These are phyloP conservation scores for Zoysia pacifica DNA, from an alignment of 176 grass and related monocot species.

Conservation along the genomic window DNA sequence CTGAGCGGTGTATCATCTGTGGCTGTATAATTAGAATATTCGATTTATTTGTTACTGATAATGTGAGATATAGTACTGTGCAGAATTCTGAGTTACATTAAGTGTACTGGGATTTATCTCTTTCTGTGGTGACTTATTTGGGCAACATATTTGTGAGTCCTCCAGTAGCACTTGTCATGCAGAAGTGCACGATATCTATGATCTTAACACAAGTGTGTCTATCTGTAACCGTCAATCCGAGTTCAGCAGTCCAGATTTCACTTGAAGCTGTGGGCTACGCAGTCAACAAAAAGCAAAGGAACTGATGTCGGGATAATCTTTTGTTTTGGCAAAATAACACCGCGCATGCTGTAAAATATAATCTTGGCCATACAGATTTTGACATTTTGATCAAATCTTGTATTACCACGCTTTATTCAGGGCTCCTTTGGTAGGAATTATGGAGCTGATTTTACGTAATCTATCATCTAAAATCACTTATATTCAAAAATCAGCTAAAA, in stretches of 20 bases:
- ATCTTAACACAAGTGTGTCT: not conserved
- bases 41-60: constrained; percentile 60
- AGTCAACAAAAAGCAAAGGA: not conserved
- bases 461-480: too few species aligned
- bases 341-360: not conserved
- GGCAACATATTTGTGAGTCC: constrained; percentile 15
- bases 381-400: not conserved
- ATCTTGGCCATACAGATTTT: not conserved
- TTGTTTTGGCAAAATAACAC: too few species aligned
- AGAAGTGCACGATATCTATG: not conserved
- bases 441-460: too few species aligned
- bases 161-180: not conserved
- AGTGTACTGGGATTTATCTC: constrained; percentile 18
- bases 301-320: not conserved
- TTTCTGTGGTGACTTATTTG: not conserved
- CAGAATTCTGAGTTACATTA: constrained; percentile 38
- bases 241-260: not conserved
- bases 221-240: not conserved
- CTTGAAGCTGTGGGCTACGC: not conserved
- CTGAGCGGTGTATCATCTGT: constrained; percentile 46
- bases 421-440: too few species aligned
- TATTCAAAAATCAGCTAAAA: too few species aligned
- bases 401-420: too few species aligned
- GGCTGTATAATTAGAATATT: constrained; percentile 64
- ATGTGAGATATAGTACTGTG: constrained; percentile 47